These are phyloP conservation scores for barley (Hordeum vulgare) DNA, from an alignment of 176 grass and related monocot genomes.

Conservation along the genomic window MorexV3_pseudomolecules_assembly NC_058519.1:86719685-86720184, in stretches of 20 bases:
- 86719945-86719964: not conserved
- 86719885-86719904: not conserved
- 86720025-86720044: not conserved
- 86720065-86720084: not conserved
- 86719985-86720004: not conserved
- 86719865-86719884: not conserved
- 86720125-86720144: slow-evolving; percentile 21
- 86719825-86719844: not conserved
- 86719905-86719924: not conserved
- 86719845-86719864: slow-evolving; percentile 7
- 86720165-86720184: not conserved
- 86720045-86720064: not conserved
- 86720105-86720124: slow-evolving; percentile 47
- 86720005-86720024: not conserved
- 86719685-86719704: not conserved
- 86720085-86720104: slow-evolving; percentile 37
- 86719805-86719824: not conserved
- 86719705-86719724: not conserved
- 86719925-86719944: not conserved
- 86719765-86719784: not conserved
- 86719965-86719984: not conserved
- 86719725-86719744: not conserved
- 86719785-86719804: not conserved
- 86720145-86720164: slow-evolving; percentile 38
- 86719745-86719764: not conserved